Base-by-base conservation (phyloP, 2,329 filamentous ascomycete species). In the Ramularia endophylla region DNA sequence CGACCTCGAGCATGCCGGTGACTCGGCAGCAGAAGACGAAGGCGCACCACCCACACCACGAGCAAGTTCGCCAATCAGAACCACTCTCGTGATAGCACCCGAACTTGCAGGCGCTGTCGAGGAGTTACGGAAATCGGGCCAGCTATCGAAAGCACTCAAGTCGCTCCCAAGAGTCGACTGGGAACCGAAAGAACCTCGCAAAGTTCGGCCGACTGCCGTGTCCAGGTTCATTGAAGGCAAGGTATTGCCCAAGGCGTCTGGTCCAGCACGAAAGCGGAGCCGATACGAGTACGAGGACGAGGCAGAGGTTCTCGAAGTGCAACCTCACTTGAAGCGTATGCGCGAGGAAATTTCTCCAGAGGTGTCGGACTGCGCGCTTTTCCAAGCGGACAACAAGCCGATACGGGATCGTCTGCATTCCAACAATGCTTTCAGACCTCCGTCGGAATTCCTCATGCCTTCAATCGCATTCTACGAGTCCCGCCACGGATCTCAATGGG, bases 371-470 rank as follows among this genome's bases (percentile, higher is more conserved):
- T 87, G 95, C 43, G 89, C 90, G 1, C 70, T 98, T 0, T 98
- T 98, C 65, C 81, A 86, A 48, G 81, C 87, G 0, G 86, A 94
- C 46, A 90, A 94, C 68, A 94, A 90, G 63, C 77, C 82, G 40
- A 88, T 95, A 29, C 80, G 90, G 43, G 90, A 97, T 59, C 78
- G 92, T 12, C 77, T 98, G 4, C 87, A 95, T 60, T 86, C 87
- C 8, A 85, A 86, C 7, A 89, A 95, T 62, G 86, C 90, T 48
- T 97, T 98, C 70, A 77, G 89, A 40, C 92, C 92, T 12, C 92
- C 92, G 0, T 88, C 87, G 0, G 90, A 97, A 61, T 83, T 88
- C 60, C 77, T 80, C 0, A 97, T 97, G 89, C 92, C 92, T 1
- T 78, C 83, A 1, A 84, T 90, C 53, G 80, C 76, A 38, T 98